Evolutionary conservation across 345 rosid genomes (phyloP).

Genomic region (Brassica napus): DNA sequence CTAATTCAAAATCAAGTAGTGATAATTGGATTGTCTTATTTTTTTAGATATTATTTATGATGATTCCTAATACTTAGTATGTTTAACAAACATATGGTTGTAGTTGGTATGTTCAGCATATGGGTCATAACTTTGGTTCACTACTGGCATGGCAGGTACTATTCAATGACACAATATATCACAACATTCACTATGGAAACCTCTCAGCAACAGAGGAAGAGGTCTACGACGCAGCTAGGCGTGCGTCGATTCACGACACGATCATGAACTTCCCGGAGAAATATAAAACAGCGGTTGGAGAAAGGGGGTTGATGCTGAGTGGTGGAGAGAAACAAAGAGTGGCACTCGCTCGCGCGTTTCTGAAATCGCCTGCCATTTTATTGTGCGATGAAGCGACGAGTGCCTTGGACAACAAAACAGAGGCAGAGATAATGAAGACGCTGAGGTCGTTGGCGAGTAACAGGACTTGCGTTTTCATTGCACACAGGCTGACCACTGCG

Average conservation of each 20-base stretch:
- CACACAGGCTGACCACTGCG: constrained; percentile 96
- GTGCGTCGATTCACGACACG: constrained; percentile 85
- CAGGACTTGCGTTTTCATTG: constrained; percentile 84
- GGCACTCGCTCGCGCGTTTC: constrained; percentile 88
- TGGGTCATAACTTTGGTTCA: neutral
- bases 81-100: neutral
- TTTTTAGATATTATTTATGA: neutral
- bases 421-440: constrained; percentile 85
- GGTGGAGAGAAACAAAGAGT: constrained; percentile 99
- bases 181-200: constrained; percentile 88
- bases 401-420: constrained; percentile 91
- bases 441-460: constrained; percentile 72
- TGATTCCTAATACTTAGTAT: neutral
- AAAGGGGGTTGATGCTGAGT: constrained; percentile 92
- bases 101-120: neutral
- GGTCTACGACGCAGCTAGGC: constrained; percentile 83
- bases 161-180: constrained; percentile 87
- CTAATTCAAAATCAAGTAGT: neutral
- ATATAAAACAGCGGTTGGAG: constrained; percentile 87
- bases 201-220: constrained; percentile 89
- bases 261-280: constrained; percentile 80
- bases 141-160: constrained; percentile 60
- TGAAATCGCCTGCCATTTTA: constrained; percentile 77
- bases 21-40: neutral
- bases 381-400: constrained; percentile 98